phyloP scores from a whole-genome alignment of 768 basidiomycete genomes.

The Pleurotus giganteus region DNA sequence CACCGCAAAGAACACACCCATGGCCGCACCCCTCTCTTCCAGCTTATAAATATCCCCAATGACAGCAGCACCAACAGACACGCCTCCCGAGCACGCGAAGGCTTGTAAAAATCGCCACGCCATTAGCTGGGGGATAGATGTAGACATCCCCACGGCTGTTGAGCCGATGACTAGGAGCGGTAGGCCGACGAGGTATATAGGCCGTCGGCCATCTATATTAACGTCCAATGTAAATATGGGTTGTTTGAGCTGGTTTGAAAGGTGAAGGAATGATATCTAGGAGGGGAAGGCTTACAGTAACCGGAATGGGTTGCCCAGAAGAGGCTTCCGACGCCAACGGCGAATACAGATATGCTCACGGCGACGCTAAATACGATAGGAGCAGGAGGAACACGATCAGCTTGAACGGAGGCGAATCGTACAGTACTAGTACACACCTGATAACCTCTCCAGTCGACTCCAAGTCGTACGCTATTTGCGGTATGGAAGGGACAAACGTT shows the following conservation, averaged over 20 bases:
- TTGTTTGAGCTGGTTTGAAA: not conserved
- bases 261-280: not conserved
- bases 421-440: slow-evolving; percentile 48
- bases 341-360: slow-evolving; percentile 49
- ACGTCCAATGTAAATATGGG: not conserved
- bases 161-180: slow-evolving; percentile 61
- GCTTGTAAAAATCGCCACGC: slow-evolving; percentile 66
- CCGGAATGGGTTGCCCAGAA: slow-evolving; percentile 51
- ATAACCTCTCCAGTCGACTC: slow-evolving; percentile 53
- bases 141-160: slow-evolving; percentile 53
- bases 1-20: slow-evolving; percentile 59
- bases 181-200: slow-evolving; percentile 55
- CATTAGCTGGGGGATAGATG: slow-evolving; percentile 45
- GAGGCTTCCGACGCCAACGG: slow-evolving; percentile 43
- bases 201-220: slow-evolving; percentile 58
- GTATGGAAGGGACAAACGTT: slow-evolving; percentile 73
- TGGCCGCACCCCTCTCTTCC: slow-evolving; percentile 58
- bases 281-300: slow-evolving; percentile 41
- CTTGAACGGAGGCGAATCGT: no score
- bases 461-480: slow-evolving; percentile 68
- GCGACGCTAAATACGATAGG: slow-evolving; percentile 13
- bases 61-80: slow-evolving; percentile 56
- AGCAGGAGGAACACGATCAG: not conserved
- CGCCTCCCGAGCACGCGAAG: slow-evolving; percentile 55
- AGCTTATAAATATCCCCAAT: slow-evolving; percentile 67